Conservation (phyloP, 2,329 filamentous ascomycete genomes). For the Berkeleyomyces basicola region DNA sequence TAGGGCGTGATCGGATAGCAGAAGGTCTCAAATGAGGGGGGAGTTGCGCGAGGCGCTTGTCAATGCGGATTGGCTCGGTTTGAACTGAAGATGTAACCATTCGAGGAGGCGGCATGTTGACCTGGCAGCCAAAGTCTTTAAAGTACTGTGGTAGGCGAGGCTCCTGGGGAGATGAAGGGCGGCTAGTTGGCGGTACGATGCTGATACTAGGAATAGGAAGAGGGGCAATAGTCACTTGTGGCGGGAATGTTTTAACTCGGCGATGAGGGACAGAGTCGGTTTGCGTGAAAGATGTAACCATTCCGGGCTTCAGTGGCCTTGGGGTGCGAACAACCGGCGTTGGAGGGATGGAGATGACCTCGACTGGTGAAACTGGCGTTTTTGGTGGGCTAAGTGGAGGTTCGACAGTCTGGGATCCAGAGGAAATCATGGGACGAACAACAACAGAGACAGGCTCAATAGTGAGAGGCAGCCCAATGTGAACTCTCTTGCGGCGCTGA, state of each 20-base stretch:
- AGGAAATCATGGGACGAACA: constrained; percentile 39
- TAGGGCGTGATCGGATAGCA: constrained; percentile 45
- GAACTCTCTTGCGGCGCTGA: constrained; percentile 53
- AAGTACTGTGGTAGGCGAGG: constrained; percentile 63
- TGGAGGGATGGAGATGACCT: constrained; percentile 25
- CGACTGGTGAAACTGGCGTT: constrained; percentile 39
- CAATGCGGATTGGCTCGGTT: constrained; percentile 80
- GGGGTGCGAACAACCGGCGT: constrained; percentile 18
- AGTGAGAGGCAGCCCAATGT: constrained; percentile 32
- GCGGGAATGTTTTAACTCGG: neutral
- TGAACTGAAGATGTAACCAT: constrained; percentile 37
- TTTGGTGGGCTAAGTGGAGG: constrained; percentile 47
- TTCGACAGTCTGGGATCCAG: constrained; percentile 44
- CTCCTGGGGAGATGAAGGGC: constrained; percentile 61
- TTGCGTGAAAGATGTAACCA: constrained; percentile 45
- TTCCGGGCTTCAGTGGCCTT: constrained; percentile 22
- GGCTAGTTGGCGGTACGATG: constrained; percentile 73
- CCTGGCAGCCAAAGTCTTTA: constrained; percentile 73
- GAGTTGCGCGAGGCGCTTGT: constrained; percentile 57
- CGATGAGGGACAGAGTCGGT: constrained; percentile 30
- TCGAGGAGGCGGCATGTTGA: constrained; percentile 26
- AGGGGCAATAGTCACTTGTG: constrained; percentile 22
- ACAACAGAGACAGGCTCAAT: constrained; percentile 27
- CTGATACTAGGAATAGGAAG: constrained; percentile 68
- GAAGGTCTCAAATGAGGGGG: constrained; percentile 68